Evolutionary conservation across 495 filamentous ascomycete genomes (phyloP).

Genomic region (Gamarada debralockiae): DNA sequence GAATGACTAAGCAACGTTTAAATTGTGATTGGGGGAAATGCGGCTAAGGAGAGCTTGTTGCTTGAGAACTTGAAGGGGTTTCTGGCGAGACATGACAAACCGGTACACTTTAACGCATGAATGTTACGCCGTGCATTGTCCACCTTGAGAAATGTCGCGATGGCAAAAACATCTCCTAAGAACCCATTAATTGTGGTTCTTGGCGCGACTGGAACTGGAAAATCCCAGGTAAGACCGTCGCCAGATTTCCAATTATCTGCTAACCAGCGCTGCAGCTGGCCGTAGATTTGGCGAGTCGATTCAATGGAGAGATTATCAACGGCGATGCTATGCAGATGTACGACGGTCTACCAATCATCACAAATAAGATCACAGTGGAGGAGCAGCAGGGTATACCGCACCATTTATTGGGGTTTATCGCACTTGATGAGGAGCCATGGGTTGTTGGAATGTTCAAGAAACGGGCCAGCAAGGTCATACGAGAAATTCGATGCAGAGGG

Average conservation of each 20-base stretch:
- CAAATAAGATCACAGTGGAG: constrained; percentile 76
- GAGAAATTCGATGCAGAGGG: constrained; percentile 70
- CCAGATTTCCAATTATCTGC: not conserved
- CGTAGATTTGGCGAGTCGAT: constrained; percentile 76
- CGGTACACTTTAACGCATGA: not conserved
- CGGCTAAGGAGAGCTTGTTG: too few species aligned
- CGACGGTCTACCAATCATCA: constrained; percentile 85
- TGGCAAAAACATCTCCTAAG: constrained; percentile 12
- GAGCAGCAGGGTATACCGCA: constrained; percentile 84
- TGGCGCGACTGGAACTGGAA: constrained; percentile 93
- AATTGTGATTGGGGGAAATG: too few species aligned
- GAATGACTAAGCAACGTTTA: too few species aligned
- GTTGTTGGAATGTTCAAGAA: constrained; percentile 67
- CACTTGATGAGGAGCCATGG: constrained; percentile 75
- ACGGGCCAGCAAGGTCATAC: constrained; percentile 64
- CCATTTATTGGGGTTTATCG: constrained; percentile 78
- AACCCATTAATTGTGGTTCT: constrained; percentile 77
- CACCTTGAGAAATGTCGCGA: constrained; percentile 2
- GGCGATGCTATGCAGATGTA: constrained; percentile 99
- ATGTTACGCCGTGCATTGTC: constrained; percentile 11
- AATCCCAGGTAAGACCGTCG: constrained; percentile 73
- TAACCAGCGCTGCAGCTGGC: constrained; percentile 63
- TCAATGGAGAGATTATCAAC: constrained; percentile 96
- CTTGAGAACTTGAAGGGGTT: too few species aligned
- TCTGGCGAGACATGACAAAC: too few species aligned